phyloP scores from a whole-genome alignment of 345 rosid genomes.

The Acer saccharum region DNA sequence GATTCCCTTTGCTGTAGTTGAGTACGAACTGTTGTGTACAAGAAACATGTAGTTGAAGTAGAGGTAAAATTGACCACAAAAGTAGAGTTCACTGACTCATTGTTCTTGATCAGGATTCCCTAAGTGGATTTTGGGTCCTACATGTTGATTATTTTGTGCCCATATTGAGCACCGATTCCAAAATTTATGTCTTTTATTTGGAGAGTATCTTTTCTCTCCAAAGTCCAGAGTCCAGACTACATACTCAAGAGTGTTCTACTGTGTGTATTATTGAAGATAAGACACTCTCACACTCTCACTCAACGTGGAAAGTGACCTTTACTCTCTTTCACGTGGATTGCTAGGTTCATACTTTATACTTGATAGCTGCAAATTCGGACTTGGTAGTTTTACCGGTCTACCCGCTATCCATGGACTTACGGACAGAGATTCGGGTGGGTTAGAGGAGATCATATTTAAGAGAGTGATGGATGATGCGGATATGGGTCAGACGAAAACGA shows the following conservation, averaged over 20 bases:
- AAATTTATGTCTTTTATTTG: constrained; percentile 5
- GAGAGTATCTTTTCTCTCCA: background rate
- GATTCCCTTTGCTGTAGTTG: no score
- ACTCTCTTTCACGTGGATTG: background rate
- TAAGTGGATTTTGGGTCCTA: constrained; percentile 24
- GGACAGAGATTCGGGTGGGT: no score
- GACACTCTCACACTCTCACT: background rate
- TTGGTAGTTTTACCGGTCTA: no score
- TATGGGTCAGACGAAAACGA: no score
- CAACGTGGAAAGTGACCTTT: background rate
- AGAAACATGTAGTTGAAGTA: background rate
- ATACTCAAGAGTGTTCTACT: no score
- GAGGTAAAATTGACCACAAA: background rate
- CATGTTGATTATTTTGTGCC: background rate
- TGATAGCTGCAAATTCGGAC: no score
- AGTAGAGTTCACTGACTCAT: background rate
- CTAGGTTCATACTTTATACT: no score
- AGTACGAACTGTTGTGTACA: no score
- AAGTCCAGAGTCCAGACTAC: no score
- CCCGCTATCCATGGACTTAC: no score
- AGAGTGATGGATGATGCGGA: no score
- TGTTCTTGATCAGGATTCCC: background rate
- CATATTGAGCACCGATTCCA: constrained; percentile 8
- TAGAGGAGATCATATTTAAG: no score
- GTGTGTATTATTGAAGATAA: background rate